Evolutionary conservation across 345 rosid genomes (phyloP), one percentile per base, ranked within the genome.

Genomic region (Diplotaxis tenuifolia): DNA sequence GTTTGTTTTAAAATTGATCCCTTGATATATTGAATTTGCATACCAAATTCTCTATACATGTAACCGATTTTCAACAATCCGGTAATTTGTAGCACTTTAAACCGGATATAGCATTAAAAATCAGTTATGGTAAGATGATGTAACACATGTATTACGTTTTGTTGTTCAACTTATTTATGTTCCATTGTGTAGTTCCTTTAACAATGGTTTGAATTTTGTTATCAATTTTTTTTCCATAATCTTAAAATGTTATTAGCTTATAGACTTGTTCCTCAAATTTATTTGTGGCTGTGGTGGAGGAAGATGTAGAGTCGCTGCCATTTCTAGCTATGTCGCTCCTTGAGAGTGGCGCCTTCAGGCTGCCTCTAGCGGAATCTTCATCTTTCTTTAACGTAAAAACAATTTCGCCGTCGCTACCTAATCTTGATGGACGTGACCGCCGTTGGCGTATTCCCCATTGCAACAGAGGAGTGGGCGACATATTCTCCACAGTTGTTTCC

Each of bases 391-490:
- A 15, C 18, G 84, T 52, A 56, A 55, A 65, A 14, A 15, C 3
- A 23, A 31, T 53, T 0, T 23, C 72, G 15, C 66, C 67, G 19
- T 60, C 93, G 7, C 34, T 9, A 6, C 34, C 34, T 25, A 78
- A 81, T 63, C 89, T 68, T 15, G 74, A 49, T 21, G 84, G 18
- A 66, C 86, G 84, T 10, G 89, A 79, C 76, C 94, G 68, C 4
- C 84, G 85, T 72, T 82, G 88, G 67, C 89, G 85, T 65, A 77
- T 59, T 31, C 94, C 91, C 94, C 94, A 88, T 52, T 74, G 78
- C 2, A 86, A 78, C 54, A 79, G 76, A 1, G 77, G 79, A 31
- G 65, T 42, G 25, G 65, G 50, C 29, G 65, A 14, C 28, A 73
- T n/a, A 15, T 66, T 55, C 19, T 81, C 68, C 14, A 72, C 72